Conservation (phyloP, 352 stramenopile species). For the Phytopythium oedochilum region DNA sequence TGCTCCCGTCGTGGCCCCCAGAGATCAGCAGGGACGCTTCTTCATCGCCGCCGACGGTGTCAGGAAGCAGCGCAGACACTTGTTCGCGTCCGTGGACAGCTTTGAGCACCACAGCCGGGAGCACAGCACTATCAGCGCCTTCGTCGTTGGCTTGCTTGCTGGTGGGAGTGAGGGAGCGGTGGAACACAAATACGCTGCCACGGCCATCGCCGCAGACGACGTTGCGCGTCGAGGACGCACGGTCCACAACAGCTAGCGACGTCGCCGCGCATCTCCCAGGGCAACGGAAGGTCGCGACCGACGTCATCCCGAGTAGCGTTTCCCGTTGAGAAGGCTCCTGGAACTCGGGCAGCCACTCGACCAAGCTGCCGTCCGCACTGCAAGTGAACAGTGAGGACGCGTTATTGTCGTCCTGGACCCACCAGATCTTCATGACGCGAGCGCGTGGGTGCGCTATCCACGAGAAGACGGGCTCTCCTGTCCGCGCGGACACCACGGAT, state of each 20-base stretch:
- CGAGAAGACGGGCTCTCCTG: constrained; percentile 16
- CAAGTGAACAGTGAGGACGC: constrained; percentile 38
- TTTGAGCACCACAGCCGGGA: constrained; percentile 33
- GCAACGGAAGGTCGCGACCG: constrained; percentile 46
- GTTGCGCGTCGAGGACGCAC: constrained; percentile 26
- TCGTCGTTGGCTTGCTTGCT: background rate
- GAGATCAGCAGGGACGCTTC: constrained; percentile 32
- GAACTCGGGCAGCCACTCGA: constrained; percentile 45
- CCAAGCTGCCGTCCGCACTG: constrained; percentile 48
- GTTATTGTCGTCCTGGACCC: constrained; percentile 20
- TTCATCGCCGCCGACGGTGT: constrained; percentile 6
- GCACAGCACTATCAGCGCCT: background rate
- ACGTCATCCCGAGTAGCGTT: constrained; percentile 13
- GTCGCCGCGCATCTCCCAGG: constrained; percentile 57
- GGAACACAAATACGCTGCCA: constrained; percentile 65
- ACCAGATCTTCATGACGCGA: constrained; percentile 76
- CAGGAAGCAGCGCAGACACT: constrained; percentile 52
- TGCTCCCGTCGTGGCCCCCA: constrained; percentile 79
- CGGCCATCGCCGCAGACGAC: constrained; percentile 70
- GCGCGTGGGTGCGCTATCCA: constrained; percentile 49
- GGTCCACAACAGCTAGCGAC: constrained; percentile 45
- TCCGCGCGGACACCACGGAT: constrained; percentile 38
- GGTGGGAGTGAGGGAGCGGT: constrained; percentile 18
- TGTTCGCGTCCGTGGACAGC: constrained; percentile 62
- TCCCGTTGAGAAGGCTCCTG: background rate